Percentiles rank a stretch among this genome's conserved stretches.
Conservation (phyloP, 192 early-diverging fungal genomes). For the Entrophospora sp. region DNA sequence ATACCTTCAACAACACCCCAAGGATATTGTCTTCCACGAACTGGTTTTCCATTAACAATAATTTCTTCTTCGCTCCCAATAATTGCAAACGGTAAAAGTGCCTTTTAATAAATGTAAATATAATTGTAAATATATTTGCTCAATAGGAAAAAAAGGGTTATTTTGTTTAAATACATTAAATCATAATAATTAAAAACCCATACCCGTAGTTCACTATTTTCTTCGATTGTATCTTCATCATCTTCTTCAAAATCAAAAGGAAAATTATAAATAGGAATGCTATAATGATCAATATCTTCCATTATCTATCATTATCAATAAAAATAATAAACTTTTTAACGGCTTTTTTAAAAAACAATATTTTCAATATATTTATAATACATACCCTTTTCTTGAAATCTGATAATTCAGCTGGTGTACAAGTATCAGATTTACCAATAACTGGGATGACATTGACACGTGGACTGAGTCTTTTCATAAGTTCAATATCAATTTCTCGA, state of each 20-base stretch:
- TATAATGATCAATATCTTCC: slow-evolving; percentile 93
- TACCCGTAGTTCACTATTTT: slow-evolving; percentile 87
- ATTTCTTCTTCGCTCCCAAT: slow-evolving; percentile 92
- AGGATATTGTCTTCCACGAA: slow-evolving; percentile 88
- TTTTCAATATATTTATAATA: neutral
- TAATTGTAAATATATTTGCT: neutral
- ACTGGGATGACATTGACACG: slow-evolving; percentile 95
- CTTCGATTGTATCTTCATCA: slow-evolving; percentile 97
- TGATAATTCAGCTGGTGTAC: slow-evolving; percentile 76
- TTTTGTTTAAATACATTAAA: no score
- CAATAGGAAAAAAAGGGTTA: neutral
- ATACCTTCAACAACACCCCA: slow-evolving; percentile 89
- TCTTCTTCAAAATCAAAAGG: slow-evolving; percentile 94
- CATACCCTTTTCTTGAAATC: slow-evolving; percentile 83
- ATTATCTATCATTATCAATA: slow-evolving; percentile 57
- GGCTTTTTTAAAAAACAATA: no score
- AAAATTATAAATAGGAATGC: slow-evolving; percentile 97
- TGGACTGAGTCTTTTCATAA: slow-evolving; percentile 84
- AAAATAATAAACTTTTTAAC: neutral
- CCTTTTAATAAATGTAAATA: slow-evolving; percentile 16
- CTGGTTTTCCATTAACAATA: slow-evolving; percentile 74
- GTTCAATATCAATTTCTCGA: slow-evolving; percentile 91
- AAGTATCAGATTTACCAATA: slow-evolving; percentile 88
- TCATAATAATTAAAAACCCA: slow-evolving; percentile 25
- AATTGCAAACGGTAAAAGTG: slow-evolving; percentile 87